These are phyloP conservation scores for Leccinum sublutescens DNA, from an alignment of 768 basidiomycete genomes.

Conservation along the genomic window DNA sequence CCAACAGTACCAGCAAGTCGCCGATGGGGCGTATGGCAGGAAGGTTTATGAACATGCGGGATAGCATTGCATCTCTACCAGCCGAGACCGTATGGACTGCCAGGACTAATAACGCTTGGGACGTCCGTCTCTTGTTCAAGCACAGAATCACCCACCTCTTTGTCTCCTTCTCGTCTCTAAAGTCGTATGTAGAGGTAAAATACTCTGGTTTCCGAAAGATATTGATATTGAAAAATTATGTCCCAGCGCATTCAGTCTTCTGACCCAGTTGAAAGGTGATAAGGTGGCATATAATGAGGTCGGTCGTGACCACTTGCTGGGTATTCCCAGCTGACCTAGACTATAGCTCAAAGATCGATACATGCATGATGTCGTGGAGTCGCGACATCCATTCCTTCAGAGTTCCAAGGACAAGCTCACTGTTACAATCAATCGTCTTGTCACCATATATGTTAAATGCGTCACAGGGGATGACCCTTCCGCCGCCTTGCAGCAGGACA, in stretches of 20 bases:
- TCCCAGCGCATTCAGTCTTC: background rate
- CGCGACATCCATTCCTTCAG: constrained; percentile 58
- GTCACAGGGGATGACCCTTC: constrained; percentile 70
- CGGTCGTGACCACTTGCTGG: constrained; percentile 4
- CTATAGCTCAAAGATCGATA: constrained; percentile 45
- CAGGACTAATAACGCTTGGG: no score
- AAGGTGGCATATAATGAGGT: constrained; percentile 77
- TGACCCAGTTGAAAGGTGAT: constrained; percentile 61
- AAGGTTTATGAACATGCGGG: no score
- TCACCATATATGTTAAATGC: constrained; percentile 80
- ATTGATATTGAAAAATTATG: constrained; percentile 72
- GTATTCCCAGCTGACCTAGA: background rate
- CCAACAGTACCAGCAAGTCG: no score
- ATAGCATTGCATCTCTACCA: no score
- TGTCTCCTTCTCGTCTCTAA: constrained; percentile 69
- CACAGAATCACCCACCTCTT: constrained; percentile 83
- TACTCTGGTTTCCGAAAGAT: constrained; percentile 94
- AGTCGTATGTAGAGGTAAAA: constrained; percentile 89
- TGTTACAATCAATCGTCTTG: constrained; percentile 52
- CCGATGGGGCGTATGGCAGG: no score
- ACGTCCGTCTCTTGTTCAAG: constrained; percentile 74
- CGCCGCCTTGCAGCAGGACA: constrained; percentile 76
- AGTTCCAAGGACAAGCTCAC: constrained; percentile 62
- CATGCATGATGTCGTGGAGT: no score
- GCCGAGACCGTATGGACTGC: no score